These are phyloP conservation scores for Hericium coralloides DNA, from an alignment of 768 basidiomycete species.

Conservation along the genomic window DNA sequence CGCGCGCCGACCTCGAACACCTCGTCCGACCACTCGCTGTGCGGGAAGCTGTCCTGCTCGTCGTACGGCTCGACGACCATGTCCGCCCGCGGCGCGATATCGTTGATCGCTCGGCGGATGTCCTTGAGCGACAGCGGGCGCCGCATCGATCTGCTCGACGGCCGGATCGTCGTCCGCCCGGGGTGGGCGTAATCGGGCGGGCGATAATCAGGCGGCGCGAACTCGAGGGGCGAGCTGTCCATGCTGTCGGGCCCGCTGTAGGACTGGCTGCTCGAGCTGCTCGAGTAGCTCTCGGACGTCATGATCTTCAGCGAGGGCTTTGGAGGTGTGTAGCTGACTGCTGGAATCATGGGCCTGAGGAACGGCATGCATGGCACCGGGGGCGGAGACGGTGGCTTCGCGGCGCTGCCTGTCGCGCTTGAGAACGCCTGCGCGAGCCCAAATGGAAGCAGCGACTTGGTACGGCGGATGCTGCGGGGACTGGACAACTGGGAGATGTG, in stretches of 20 bases:
- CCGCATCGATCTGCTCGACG: neutral
- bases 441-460: neutral
- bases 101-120: neutral
- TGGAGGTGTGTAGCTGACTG: neutral
- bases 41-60: neutral
- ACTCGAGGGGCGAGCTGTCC: neutral
- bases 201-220: neutral
- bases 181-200: neutral
- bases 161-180: neutral
- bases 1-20: slow-evolving; percentile 59
- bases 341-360: neutral
- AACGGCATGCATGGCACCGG: neutral
- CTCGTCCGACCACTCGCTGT: slow-evolving; percentile 45
- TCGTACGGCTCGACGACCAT: too few species aligned
- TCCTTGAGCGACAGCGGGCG: neutral
- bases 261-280: neutral
- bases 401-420: neutral
- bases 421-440: neutral
- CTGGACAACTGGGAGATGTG: neutral
- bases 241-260: neutral
- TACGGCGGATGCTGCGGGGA: neutral
- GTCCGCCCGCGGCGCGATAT: neutral
- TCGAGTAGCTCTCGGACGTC: neutral
- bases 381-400: neutral
- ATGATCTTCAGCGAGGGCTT: neutral